A percentile compares a stretch with the other conserved stretches of the same genome.
These are phyloP conservation scores for Croton setiger DNA, from an alignment of 441 rosid species.

Conservation along the genomic window DNA sequence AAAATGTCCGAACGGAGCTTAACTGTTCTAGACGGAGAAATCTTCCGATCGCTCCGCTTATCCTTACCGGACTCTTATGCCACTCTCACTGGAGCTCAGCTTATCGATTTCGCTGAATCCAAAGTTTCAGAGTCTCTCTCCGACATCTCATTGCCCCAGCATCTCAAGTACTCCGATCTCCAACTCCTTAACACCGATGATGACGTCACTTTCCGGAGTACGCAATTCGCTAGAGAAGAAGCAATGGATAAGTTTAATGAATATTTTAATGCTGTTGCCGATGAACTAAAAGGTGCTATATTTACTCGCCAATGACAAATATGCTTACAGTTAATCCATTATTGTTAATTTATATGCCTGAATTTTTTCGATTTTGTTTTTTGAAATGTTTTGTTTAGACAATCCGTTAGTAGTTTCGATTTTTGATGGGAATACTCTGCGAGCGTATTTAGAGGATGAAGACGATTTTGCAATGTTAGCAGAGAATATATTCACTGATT, in stretches of 20 bases:
- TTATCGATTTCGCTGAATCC: slow-evolving; percentile 58
- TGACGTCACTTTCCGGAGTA: slow-evolving; percentile 33
- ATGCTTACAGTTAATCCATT: background rate
- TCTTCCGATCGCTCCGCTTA: slow-evolving; percentile 46
- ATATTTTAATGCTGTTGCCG: slow-evolving; percentile 57
- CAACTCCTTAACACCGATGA: slow-evolving; percentile 29
- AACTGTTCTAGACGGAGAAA: slow-evolving; percentile 58
- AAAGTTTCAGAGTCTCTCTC: slow-evolving; percentile 45
- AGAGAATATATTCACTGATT: slow-evolving; percentile 73
- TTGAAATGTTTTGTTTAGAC: slow-evolving; percentile 31
- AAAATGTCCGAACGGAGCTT: slow-evolving; percentile 60
- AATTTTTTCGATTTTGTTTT: slow-evolving; percentile 4
- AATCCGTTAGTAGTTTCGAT: slow-evolving; percentile 58
- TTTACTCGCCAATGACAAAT: background rate
- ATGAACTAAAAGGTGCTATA: slow-evolving; percentile 49
- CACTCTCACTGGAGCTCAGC: slow-evolving; percentile 47
- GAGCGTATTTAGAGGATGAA: slow-evolving; percentile 66
- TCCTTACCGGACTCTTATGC: slow-evolving; percentile 33
- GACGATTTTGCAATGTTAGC: slow-evolving; percentile 94
- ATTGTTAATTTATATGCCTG: background rate
- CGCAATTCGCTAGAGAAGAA: slow-evolving; percentile 37
- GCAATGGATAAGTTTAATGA: slow-evolving; percentile 35
- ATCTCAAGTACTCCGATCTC: slow-evolving; percentile 47
- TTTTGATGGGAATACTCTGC: slow-evolving; percentile 62
- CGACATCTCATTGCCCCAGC: slow-evolving; percentile 58